Percentiles rank a stretch among this genome's conserved stretches.
Conservation (phyloP, 257 asterid genomes). For the Forsythia viridissima region DNA sequence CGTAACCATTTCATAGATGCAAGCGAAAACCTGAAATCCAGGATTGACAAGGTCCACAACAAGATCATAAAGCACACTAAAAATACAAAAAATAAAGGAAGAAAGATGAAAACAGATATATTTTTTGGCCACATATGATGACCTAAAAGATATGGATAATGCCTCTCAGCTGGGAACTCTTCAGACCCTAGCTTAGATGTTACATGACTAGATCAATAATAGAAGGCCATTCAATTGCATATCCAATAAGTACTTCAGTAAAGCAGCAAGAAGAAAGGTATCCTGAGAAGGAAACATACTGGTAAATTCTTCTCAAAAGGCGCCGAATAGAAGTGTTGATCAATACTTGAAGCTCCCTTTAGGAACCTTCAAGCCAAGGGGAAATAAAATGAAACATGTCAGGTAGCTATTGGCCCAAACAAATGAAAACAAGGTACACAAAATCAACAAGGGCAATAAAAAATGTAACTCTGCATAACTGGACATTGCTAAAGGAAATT, state of each 20-base stretch:
- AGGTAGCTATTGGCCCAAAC: conserved; percentile 11
- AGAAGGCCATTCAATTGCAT: conserved; percentile 13
- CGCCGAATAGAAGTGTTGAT: conserved; percentile 81
- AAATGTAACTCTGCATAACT: not conserved
- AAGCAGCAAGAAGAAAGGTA: conserved; percentile 20
- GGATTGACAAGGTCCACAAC: conserved; percentile 9
- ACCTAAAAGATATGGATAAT: conserved; percentile 1
- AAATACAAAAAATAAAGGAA: not conserved
- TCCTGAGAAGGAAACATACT: conserved; percentile 47
- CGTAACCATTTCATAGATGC: conserved; percentile 9
- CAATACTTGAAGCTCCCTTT: conserved; percentile 92
- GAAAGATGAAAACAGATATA: not conserved
- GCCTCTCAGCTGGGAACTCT: conserved; percentile 14
- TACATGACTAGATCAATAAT: not conserved
- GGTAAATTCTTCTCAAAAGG: conserved; percentile 85
- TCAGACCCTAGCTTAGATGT: conserved; percentile 13
- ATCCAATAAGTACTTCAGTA: not conserved
- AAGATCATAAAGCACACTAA: conserved; percentile 10
- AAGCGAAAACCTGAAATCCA: conserved; percentile 9
- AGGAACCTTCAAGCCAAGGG: conserved; percentile 63
- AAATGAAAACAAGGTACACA: conserved; percentile 8
- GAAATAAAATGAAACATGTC: conserved; percentile 23
- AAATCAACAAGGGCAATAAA: not conserved
- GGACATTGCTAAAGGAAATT: not conserved
- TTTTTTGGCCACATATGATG: not conserved